Evolutionary conservation across 2,329 filamentous ascomycete genomes (phyloP), one percentile per base, ranked within the genome.

Genomic region (Diaporthe sp.): DNA sequence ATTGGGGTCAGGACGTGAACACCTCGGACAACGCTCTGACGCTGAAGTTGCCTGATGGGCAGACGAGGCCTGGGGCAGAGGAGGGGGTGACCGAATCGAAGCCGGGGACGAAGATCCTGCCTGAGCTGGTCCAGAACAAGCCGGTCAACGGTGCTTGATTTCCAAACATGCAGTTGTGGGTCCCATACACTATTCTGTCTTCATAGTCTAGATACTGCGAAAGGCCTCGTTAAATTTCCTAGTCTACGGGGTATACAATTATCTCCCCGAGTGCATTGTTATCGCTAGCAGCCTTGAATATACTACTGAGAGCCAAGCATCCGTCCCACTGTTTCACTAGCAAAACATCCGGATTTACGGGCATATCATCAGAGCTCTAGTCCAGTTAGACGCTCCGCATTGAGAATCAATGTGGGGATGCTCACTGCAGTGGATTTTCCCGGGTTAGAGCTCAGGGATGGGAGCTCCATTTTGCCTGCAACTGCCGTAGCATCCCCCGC

Each of bases 21-120:
- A 84, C 82, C 1, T 83, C 83, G 37, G 81, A 84, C 37, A 84
- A 83, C 63, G 80, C 86, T 15, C 78, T 89, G 77, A 84, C 83
- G 51, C 76, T 88, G 71, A 79, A 79, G 68, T 74, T 84, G 78
- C 83, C 83, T 15, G 80, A 81, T 59, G 83, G 82, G 0, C 82
- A 83, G 79, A 79, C 71, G 76, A 78, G n/a, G n/a, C 47, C 47
- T 51, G 83, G 83, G 17, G 83, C 80, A 59, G 80, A 76, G 71
- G 71, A 74, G 50, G 73, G 73, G 17, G 63, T 75, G 12, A 78
- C 73, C 47, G 81, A 82, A 74, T 65, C 77, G 7, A 77, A 76
- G 72, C 72, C 72, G 10, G 82, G 82, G 27, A 80, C 82, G 9
- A 83, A 80, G 79, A 80, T 84, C 75, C 77, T 84, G 75, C 81